Conservation (phyloP, 2,329 filamentous ascomycete species). For the Trichophyton verrucosum region DNA sequence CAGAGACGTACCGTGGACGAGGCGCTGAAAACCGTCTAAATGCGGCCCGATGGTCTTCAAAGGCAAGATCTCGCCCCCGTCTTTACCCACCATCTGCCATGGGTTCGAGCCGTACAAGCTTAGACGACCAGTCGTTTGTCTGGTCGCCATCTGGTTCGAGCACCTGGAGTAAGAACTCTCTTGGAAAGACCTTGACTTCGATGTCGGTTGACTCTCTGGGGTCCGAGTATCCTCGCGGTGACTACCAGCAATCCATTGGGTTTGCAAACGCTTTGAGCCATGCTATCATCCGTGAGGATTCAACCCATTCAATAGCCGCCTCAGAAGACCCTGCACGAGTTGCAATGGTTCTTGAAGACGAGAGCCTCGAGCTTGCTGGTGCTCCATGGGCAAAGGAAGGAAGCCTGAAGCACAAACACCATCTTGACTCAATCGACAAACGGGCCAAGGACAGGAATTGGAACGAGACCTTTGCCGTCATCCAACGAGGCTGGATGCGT, state of each 20-base stretch:
- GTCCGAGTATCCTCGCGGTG: conserved; percentile 59
- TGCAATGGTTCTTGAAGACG: conserved; percentile 70
- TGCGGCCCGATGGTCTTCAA: conserved; percentile 66
- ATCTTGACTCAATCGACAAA: conserved; percentile 80
- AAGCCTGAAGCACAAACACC: conserved; percentile 89
- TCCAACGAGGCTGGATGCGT: conserved; percentile 87
- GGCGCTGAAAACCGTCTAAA: conserved; percentile 51
- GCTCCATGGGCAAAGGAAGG: conserved; percentile 99
- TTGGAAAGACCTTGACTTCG: conserved; percentile 80
- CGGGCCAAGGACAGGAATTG: conserved; percentile 89
- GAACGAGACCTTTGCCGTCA: conserved; percentile 89
- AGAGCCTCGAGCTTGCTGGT: conserved; percentile 77
- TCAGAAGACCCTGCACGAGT: conserved; percentile 48
- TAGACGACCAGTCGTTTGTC: conserved; percentile 79
- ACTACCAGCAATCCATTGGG: conserved; percentile 92
- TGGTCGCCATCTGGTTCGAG: conserved; percentile 90
- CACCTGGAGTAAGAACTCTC: conserved; percentile 87
- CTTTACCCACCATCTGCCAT: conserved; percentile 66
- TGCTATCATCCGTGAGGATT: conserved; percentile 78
- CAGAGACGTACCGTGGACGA: conserved; percentile 58
- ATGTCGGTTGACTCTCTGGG: conserved; percentile 87
- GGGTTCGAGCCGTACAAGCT: conserved; percentile 82
- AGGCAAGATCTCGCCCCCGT: conserved; percentile 69
- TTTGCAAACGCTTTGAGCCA: conserved; percentile 95
- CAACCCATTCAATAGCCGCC: conserved; percentile 41